Conservation (phyloP, 1,139 yeast species). For the Pichia sp. region DNA sequence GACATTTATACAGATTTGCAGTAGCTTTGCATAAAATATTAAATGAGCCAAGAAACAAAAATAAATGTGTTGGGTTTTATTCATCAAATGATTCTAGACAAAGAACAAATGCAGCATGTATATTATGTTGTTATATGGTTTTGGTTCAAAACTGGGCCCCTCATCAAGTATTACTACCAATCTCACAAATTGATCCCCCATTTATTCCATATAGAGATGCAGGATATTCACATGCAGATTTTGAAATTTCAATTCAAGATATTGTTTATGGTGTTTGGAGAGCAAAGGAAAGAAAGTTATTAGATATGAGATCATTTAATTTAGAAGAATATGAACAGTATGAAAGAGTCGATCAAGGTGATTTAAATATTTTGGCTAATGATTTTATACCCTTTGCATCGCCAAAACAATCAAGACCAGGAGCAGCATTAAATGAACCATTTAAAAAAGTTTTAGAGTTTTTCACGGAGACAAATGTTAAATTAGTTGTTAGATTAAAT, state of each 20-base stretch:
- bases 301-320: constrained; percentile 82
- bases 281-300: constrained; percentile 88
- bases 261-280: constrained; percentile 95
- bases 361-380: constrained; percentile 83
- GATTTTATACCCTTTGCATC: constrained; percentile 97
- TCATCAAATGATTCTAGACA: constrained; percentile 76
- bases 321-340: constrained; percentile 90
- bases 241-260: constrained; percentile 88
- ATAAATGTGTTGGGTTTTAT: constrained; percentile 85
- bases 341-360: constrained; percentile 96
- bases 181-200: constrained; percentile 89
- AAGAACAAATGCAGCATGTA: constrained; percentile 90
- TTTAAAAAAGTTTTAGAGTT: constrained; percentile 75
- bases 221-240: constrained; percentile 93
- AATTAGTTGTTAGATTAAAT: constrained; percentile 83
- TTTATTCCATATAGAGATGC: constrained; percentile 95
- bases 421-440: constrained; percentile 53
- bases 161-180: constrained; percentile 91
- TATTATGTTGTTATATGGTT: constrained; percentile 90
- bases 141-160: constrained; percentile 97
- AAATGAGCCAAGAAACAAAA: constrained; percentile 76
- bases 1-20: constrained; percentile 89
- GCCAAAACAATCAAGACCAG: constrained; percentile 69
- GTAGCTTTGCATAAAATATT: constrained; percentile 86
- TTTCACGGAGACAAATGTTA: constrained; percentile 67